Conservation (phyloP, 352 stramenopile genomes). For the Globisporangium abappressorium region DNA sequence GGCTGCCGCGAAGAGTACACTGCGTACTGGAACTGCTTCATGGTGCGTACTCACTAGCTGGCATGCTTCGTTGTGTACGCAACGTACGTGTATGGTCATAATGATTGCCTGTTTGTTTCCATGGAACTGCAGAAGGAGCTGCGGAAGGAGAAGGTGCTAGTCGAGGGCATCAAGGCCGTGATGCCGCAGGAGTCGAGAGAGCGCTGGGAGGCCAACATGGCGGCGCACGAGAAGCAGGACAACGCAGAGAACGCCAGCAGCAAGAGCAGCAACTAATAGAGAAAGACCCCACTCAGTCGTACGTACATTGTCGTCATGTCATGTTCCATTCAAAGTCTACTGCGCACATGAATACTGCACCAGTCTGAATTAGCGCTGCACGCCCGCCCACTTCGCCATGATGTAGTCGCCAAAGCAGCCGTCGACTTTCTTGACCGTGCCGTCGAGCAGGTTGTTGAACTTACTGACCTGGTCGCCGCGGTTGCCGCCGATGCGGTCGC, state of each 20-base stretch:
- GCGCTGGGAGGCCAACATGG: constrained; percentile 31
- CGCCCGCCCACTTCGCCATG: constrained; percentile 75
- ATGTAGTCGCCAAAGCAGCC: constrained; percentile 81
- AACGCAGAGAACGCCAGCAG: constrained; percentile 1
- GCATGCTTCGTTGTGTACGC: not conserved
- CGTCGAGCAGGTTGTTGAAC: constrained; percentile 78
- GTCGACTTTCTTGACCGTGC: constrained; percentile 49
- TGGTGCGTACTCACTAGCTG: constrained; percentile 29
- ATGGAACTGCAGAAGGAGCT: constrained; percentile 46
- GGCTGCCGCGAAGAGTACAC: constrained; percentile 83
- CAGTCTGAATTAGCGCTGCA: constrained; percentile 41
- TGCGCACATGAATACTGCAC: not conserved
- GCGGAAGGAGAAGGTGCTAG: constrained; percentile 50
- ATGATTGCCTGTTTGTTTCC: not conserved
- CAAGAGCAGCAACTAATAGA: constrained; percentile 14
- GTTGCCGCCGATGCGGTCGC: constrained; percentile 42
- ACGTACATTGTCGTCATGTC: not conserved
- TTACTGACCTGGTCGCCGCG: constrained; percentile 20
- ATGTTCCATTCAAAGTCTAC: not conserved
- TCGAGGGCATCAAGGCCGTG: constrained; percentile 63
- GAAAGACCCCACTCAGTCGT: constrained; percentile 1
- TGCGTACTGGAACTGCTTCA: constrained; percentile 67
- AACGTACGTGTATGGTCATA: too few species aligned
- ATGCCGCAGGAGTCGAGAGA: constrained; percentile 58
- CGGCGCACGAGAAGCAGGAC: constrained; percentile 8